Evolutionary conservation across 1,139 yeast species (phyloP), one percentile per base, ranked within the genome.

Genomic region (Suhomyces guaymorum): DNA sequence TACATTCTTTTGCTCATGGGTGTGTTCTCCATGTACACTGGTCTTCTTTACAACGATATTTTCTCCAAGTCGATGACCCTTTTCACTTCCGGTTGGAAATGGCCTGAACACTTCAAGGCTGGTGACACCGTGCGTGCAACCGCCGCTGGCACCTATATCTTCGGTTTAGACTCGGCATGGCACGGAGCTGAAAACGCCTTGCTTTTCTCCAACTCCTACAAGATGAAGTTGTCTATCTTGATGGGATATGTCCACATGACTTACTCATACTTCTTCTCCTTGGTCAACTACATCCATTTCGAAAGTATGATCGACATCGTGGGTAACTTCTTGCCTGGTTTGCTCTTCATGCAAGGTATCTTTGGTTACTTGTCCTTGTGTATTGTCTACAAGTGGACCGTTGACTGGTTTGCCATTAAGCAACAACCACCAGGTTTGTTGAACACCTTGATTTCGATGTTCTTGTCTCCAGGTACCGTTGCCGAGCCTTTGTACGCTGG

Each of bases 201-300:
- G 45, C 63, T 84, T 40, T 84, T 84, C 58, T 71, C 88, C 19
- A 84, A 84, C 59, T 84, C 92, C 0, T 84, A 82, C 61, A 84
- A 84, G 62, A 84, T 84, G 94, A 84, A 84, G 52, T 66, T 84
- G 42, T 83, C 92, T 2, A 80, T 84, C 40, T 70, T 84, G 50
- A 80, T 84, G 86, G 94, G 94, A 15, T 84, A 79, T 57, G 59
- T 72, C 33, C 94, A 84, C 58, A 84, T 84, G 94, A 60, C 85
- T 2, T 84, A 84, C 57, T 82, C 90, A 3, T 80, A 72, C 58
- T 54, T 73, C 51, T 83, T 84, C 50, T 82, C 92, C 4, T 69
- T 80, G 41, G 82, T 79, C 34, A 85, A 85, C 54, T 79, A 79
- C 42, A 43, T 73, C 30, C 68, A 77, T 52, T 81, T 73, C 56